phyloP scores from a whole-genome alignment of 768 basidiomycete genomes.

The Tulasnella sp. region DNA sequence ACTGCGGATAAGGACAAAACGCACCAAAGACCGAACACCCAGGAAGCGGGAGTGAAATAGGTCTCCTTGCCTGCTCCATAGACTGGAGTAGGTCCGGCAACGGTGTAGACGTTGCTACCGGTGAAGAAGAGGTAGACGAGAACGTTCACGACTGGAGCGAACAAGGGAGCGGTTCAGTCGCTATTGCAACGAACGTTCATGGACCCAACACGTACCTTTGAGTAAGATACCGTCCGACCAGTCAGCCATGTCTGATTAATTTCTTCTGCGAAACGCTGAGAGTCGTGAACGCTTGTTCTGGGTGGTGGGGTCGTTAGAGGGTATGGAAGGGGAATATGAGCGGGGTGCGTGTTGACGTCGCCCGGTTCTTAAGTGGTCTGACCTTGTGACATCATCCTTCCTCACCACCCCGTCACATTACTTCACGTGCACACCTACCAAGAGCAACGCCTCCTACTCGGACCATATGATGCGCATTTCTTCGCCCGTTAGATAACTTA shows the following conservation, averaged over 20 bases:
- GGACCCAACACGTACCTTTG: constrained; percentile 49
- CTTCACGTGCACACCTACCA: background rate
- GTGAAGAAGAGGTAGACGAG: constrained; percentile 79
- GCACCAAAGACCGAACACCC: constrained; percentile 88
- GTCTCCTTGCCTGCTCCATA: constrained; percentile 78
- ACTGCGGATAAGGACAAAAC: constrained; percentile 30
- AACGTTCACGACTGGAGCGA: constrained; percentile 57
- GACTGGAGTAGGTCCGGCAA: constrained; percentile 65
- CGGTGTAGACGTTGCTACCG: constrained; percentile 57
- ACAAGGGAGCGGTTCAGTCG: constrained; percentile 15
- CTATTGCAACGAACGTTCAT: background rate
- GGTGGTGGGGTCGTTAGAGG: background rate
- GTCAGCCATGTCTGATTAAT: constrained; percentile 25
- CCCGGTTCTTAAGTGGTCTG: background rate
- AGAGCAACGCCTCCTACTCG: background rate
- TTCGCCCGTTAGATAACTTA: background rate
- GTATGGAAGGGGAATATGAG: background rate
- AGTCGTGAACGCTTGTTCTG: background rate
- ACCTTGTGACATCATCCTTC: background rate
- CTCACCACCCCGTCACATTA: background rate
- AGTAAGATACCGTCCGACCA: constrained; percentile 80
- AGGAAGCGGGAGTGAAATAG: constrained; percentile 90
- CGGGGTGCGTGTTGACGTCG: background rate
- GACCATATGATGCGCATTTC: background rate
- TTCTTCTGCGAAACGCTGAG: background rate